Evolutionary conservation across 768 basidiomycete species (phyloP), one percentile per base, ranked within the genome.

Genomic region (Coprinopsis cinerea): DNA sequence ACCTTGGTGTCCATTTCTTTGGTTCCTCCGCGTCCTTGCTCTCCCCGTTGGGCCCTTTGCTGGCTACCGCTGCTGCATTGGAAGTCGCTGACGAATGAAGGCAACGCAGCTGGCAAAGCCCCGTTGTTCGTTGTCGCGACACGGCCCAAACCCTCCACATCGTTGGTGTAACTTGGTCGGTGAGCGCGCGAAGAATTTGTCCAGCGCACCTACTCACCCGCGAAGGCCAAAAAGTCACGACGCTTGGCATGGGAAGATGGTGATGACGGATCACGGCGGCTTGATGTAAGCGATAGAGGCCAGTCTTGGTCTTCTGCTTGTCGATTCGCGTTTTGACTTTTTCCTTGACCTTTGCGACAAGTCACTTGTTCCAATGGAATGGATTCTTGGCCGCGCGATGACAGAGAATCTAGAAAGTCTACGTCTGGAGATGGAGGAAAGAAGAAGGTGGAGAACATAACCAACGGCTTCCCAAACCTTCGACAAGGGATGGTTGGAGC

Each of bases 1-100:
- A 92, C 53, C 77, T 73, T 41, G 94, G 83, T 3, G 82, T 82
- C 94, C 94, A 96, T 77, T 87, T 84, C 10, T 72, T 53, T 32
- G 70, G 58, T 14, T 61, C 48, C 7, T 60, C 25, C 55, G 32
- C 49, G 45, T 51, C 57, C 51, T 26, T 51, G n/a, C 53, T n/a
- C n/a, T n/a, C n/a, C n/a, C n/a, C 20, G 56, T 57, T 46, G 40
- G 58, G 54, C n/a, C n/a, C n/a, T 15, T 61, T 48, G 60, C 58
- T 55, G 53, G 67, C 46, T 37, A 41, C 39, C 2, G 53, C 39
- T 17, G 69, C 63, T 26, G 65, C 52, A 14, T 61, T 63, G 47
- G 62, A 66, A 10, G 57, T 61, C 6, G 60, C 51, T 3, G 60
- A 56, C n/a, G 78, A 73, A 52, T 80, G 78, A 37, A 84, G 36